Base-by-base conservation (phyloP, 139 green algal species). In the Chlamydomonas sp. region DNA sequence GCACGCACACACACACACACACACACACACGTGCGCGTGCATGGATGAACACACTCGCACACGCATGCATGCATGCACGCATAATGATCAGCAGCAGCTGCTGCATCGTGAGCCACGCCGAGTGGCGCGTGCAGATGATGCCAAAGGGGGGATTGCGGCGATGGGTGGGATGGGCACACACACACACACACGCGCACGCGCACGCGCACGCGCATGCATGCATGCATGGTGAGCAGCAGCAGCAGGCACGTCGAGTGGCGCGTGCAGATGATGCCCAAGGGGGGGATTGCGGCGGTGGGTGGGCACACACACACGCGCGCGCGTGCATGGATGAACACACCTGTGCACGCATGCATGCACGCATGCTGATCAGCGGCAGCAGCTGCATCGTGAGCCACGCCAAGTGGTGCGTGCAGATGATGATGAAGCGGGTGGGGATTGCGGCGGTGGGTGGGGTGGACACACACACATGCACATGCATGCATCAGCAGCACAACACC, bases 201-300 rank as follows among this genome's bases (percentile, higher is more conserved):
- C 8, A 13, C 39, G 10, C 39, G 13, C 13, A n/a, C 10, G 8
- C 39, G 13, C 10, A 13, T 50, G 39, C 13, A 13, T 13, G 39
- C 39, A 8, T 50, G 10, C 8, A n/a, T 50, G 39, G 13, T 8
- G 10, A 50, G 39, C 39, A 13, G 13, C 39, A 50, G 8, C 39
- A 50, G 13, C 39, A 50, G 39, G n/a, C n/a, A n/a, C n/a, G n/a
- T n/a, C n/a, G n/a, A n/a, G n/a, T 83, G 76, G 76, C 61, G 76
- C 10, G 60, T 73, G 31, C 34, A 10, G 34, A 76, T 63, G 54
- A 66, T 71, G 47, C 70, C 72, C 3, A 60, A 69, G 29, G 72
- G 72, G 31, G 24, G 43, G 6, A 62, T 78, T 8, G 35, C 65
- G 3, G 48, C 63, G 61, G 69, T 74, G 37, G 1, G 50, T 2